A percentile compares a stretch with the other conserved stretches of the same genome.
phyloP scores from a whole-genome alignment of 1,139 yeast species.

The Hyphopichia fennica region DNA sequence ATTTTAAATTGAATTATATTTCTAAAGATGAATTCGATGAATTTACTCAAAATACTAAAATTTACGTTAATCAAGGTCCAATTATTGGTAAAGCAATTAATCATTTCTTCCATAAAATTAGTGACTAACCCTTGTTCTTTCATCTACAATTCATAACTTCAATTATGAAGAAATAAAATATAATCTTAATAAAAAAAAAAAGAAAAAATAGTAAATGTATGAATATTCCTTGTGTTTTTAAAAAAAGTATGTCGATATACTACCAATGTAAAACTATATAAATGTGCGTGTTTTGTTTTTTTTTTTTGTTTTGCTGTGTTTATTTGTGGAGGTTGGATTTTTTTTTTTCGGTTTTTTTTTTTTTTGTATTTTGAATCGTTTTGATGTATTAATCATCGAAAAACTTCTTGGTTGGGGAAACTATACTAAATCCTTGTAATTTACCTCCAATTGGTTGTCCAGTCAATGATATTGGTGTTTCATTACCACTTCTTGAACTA shows the following conservation, averaged over 20 bases:
- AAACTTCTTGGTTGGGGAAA: slow-evolving; percentile 36
- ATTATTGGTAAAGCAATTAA: slow-evolving; percentile 33
- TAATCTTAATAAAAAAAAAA: slow-evolving; percentile 1
- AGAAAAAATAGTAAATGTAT: too few species aligned
- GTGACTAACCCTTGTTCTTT: neutral
- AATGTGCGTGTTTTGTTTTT: too few species aligned
- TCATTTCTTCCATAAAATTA: slow-evolving; percentile 19
- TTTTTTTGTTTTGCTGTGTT: slow-evolving; percentile 1
- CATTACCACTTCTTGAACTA: neutral
- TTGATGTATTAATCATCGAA: slow-evolving; percentile 20
- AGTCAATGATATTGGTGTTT: slow-evolving; percentile 6
- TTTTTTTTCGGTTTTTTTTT: slow-evolving; percentile 1
- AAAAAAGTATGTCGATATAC: too few species aligned
- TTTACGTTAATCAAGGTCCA: slow-evolving; percentile 35
- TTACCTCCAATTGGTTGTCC: slow-evolving; percentile 29
- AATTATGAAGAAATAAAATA: too few species aligned
- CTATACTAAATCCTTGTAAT: slow-evolving; percentile 43
- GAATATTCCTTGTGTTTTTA: too few species aligned
- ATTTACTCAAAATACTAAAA: slow-evolving; percentile 26
- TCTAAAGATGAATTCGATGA: slow-evolving; percentile 24
- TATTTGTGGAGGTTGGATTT: neutral
- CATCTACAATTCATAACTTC: neutral
- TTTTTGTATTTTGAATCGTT: neutral
- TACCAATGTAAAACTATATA: too few species aligned
- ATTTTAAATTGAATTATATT: slow-evolving; percentile 14